These are phyloP conservation scores for Rosa persica DNA, from an alignment of 306 rosid species.

Conservation along the genomic window DNA sequence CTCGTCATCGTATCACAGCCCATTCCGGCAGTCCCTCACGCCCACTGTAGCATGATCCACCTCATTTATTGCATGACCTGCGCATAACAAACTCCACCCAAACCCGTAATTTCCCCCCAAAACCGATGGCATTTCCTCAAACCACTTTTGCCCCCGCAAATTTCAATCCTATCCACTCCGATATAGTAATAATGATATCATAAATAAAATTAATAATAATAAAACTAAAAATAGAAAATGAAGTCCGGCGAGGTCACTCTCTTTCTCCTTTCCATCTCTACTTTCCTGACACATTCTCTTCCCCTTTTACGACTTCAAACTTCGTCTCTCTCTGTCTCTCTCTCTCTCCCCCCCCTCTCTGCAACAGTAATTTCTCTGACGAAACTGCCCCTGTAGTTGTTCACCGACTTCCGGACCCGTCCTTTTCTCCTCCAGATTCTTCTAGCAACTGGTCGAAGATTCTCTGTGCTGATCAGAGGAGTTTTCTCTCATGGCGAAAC, in stretches of 20 bases:
- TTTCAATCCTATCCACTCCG: slow-evolving; percentile 23
- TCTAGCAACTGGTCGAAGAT: slow-evolving; percentile 44
- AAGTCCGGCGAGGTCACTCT: not conserved
- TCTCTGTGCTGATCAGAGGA: slow-evolving; percentile 32
- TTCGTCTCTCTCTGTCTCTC: not conserved
- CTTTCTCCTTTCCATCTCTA: not conserved
- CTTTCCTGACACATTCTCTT: not conserved
- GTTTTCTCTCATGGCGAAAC: not conserved
- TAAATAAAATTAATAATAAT: not conserved
- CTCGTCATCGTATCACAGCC: no score
- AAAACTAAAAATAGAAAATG: not conserved
- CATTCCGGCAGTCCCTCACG: no score
- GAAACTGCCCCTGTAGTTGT: slow-evolving; percentile 28
- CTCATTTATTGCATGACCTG: no score
- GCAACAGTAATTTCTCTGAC: slow-evolving; percentile 8
- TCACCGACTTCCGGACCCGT: not conserved
- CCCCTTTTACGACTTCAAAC: no score
- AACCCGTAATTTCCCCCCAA: no score
- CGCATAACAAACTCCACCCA: no score
- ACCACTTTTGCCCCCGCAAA: not conserved
- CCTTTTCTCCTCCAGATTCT: slow-evolving; percentile 26
- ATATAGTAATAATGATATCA: not conserved
- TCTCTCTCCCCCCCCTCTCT: not conserved
- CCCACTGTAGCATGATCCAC: no score
- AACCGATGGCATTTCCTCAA: no score